These are phyloP conservation scores for Linnemannia exigua DNA, from an alignment of 192 early-diverging fungal species.

Conservation along the genomic window DNA sequence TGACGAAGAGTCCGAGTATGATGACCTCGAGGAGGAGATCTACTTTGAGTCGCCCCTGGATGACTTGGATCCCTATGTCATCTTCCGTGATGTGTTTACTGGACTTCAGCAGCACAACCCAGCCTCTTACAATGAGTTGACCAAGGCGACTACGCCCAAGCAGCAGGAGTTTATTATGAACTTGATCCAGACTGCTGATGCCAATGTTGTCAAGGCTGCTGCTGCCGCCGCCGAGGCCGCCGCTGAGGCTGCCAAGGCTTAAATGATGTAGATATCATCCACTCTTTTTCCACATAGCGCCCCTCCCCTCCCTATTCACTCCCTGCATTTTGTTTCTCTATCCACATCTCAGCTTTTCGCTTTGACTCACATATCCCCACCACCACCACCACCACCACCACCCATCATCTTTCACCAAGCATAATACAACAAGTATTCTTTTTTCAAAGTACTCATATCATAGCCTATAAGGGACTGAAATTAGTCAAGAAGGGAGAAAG, in stretches of 20 bases:
- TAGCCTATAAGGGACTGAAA: not conserved
- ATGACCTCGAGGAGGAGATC: slow-evolving; percentile 82
- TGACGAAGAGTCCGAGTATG: slow-evolving; percentile 78
- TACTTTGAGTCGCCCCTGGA: slow-evolving; percentile 86
- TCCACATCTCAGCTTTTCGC: too few relatives aligned
- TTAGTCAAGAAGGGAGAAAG: not conserved
- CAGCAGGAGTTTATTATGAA: slow-evolving; percentile 67
- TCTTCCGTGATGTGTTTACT: slow-evolving; percentile 76
- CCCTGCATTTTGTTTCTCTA: slow-evolving; percentile 4
- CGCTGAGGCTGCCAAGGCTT: slow-evolving; percentile 20
- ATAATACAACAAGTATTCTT: not conserved
- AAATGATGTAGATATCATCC: not conserved
- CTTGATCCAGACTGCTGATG: slow-evolving; percentile 63
- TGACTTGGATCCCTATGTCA: slow-evolving; percentile 77
- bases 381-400: too few relatives aligned
- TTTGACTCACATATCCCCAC: not conserved
- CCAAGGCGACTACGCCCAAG: slow-evolving; percentile 67
- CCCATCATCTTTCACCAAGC: not conserved
- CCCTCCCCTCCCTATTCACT: not conserved
- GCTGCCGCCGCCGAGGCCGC: slow-evolving; percentile 34
- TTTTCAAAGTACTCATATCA: not conserved
- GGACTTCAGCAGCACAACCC: slow-evolving; percentile 69
- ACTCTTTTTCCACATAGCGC: not conserved
- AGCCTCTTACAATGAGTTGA: slow-evolving; percentile 66
- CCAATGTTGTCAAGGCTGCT: slow-evolving; percentile 46